These are phyloP conservation scores for Melanomma pulvis-pyrius DNA, from an alignment of 495 filamentous ascomycete genomes.

Conservation along the genomic window DNA sequence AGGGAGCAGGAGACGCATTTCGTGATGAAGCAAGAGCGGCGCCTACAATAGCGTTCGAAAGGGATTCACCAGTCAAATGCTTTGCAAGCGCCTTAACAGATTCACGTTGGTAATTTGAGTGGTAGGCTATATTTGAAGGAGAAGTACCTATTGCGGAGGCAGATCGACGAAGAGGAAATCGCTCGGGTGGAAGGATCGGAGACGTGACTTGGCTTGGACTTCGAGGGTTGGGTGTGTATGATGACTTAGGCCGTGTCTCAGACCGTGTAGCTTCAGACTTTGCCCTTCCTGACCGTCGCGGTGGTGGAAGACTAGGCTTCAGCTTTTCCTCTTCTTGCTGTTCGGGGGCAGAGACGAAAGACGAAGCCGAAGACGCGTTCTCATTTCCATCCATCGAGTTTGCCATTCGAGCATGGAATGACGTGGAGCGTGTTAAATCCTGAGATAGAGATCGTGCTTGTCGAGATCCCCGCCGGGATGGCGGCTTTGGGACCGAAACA, in stretches of 20 bases:
- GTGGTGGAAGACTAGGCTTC: constrained; percentile 38
- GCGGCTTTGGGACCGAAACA: constrained; percentile 7
- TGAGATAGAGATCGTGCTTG: constrained; percentile 11
- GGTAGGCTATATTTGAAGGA: constrained; percentile 19
- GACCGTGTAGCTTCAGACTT: neutral
- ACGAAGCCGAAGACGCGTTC: constrained; percentile 31
- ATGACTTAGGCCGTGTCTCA: constrained; percentile 3
- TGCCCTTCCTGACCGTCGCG: constrained; percentile 31
- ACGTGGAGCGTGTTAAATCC: constrained; percentile 7
- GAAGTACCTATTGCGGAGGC: constrained; percentile 7
- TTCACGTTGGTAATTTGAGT: constrained; percentile 35
- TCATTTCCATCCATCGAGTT: constrained; percentile 22
- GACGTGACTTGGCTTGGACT: constrained; percentile 9
- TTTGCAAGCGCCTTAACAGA: constrained; percentile 41
- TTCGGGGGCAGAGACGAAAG: constrained; percentile 35
- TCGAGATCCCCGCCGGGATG: constrained; percentile 8
- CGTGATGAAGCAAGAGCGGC: constrained; percentile 79
- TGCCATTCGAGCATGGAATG: constrained; percentile 8
- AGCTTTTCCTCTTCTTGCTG: constrained; percentile 24
- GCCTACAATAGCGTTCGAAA: constrained; percentile 80
- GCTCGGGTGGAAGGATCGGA: constrained; percentile 22
- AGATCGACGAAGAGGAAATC: constrained; percentile 12
- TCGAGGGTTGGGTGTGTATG: neutral
- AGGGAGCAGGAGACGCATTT: constrained; percentile 56
- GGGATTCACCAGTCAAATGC: constrained; percentile 54